These are phyloP conservation scores for Colletotrichum agaves DNA, from an alignment of 2,329 filamentous ascomycete species.

Conservation along the genomic window DNA sequence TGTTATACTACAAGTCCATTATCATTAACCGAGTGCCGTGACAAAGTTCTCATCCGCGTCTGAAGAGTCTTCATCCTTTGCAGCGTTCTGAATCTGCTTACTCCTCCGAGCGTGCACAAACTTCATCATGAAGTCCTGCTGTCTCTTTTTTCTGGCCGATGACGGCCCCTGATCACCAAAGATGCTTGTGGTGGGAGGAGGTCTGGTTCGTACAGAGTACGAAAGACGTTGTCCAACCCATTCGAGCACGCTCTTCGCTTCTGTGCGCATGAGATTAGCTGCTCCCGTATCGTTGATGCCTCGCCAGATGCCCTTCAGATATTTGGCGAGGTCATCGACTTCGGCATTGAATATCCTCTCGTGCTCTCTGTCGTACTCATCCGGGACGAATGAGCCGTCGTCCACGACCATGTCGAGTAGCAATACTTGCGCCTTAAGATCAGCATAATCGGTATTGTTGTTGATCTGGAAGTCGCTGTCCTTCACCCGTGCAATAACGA, in stretches of 20 bases:
- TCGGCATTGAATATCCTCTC: constrained; percentile 71
- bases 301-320: constrained; percentile 66
- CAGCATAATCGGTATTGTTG: constrained; percentile 72
- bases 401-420: constrained; percentile 83
- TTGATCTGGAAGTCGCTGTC: constrained; percentile 62
- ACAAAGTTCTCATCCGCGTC: constrained; percentile 34
- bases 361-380: constrained; percentile 45
- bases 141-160: constrained; percentile 49
- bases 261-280: constrained; percentile 75
- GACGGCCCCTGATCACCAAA: constrained; percentile 56
- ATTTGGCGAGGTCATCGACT: constrained; percentile 73
- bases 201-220: constrained; percentile 75
- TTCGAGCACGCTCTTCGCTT: constrained; percentile 82
- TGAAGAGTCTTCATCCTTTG: constrained; percentile 11
- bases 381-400: constrained; percentile 57
- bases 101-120: constrained; percentile 51
- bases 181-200: constrained; percentile 62
- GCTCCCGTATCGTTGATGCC: constrained; percentile 81
- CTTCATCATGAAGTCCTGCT: constrained; percentile 58
- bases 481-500: constrained; percentile 58
- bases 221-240: constrained; percentile 78
- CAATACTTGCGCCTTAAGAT: constrained; percentile 71
- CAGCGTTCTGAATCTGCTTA: constrained; percentile 17
- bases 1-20: constrained; percentile 32
- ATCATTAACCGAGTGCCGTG: constrained; percentile 31